These are phyloP conservation scores for Mortierella antarctica DNA, from an alignment of 192 early-diverging fungal genomes.

Conservation along the genomic window DNA sequence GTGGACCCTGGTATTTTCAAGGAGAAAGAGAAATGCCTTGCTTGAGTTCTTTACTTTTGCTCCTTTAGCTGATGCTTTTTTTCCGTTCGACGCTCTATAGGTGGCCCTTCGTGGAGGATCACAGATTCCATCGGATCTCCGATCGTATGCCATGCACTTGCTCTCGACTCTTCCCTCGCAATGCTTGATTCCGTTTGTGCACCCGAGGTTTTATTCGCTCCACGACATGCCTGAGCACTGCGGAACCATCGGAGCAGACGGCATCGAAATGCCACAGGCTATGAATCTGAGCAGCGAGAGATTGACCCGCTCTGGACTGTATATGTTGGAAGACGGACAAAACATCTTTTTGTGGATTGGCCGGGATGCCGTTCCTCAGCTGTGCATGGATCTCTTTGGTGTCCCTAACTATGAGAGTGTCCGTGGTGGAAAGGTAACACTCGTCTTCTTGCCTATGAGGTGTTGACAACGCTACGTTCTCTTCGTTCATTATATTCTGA, in stretches of 20 bases:
- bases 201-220: conserved; percentile 86
- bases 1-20: conserved; percentile 7
- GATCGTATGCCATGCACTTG: conserved; percentile 84
- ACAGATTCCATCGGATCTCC: conserved; percentile 80
- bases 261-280: conserved; percentile 78
- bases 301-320: conserved; percentile 87
- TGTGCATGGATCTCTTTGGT: conserved; percentile 82
- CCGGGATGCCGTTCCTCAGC: conserved; percentile 77
- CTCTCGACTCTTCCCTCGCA: conserved; percentile 88
- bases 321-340: conserved; percentile 83
- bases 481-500: too few species aligned
- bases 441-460: neutral
- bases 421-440: conserved; percentile 76
- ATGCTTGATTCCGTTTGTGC: conserved; percentile 72
- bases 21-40: neutral
- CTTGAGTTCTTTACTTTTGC: neutral
- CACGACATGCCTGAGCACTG: conserved; percentile 78
- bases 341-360: conserved; percentile 94
- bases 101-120: conserved; percentile 70
- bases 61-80: neutral
- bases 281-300: conserved; percentile 88
- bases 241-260: conserved; percentile 65
- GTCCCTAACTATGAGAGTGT: conserved; percentile 81
- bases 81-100: conserved; percentile 12
- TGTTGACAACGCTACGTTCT: neutral